Evolutionary conservation across 176 grass and related monocot genomes (phyloP).

Genomic region (Eragrostis nindensis): DNA sequence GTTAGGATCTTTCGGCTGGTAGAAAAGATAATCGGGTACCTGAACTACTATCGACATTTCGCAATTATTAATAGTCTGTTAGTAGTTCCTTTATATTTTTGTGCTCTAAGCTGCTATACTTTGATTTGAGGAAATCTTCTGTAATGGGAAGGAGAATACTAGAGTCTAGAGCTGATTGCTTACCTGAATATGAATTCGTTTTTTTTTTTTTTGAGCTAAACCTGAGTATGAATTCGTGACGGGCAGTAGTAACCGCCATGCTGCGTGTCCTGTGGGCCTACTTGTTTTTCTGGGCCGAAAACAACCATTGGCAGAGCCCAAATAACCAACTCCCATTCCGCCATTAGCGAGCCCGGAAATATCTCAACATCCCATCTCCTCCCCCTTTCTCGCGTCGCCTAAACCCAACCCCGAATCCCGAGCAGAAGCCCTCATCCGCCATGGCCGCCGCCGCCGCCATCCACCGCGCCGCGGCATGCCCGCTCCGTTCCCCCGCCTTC

Average conservation of each 20-base stretch:
- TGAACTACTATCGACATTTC: background rate
- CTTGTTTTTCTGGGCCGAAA: background rate
- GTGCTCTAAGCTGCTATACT: background rate
- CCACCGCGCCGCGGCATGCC: slow-evolving; percentile 25
- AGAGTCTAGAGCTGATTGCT: background rate
- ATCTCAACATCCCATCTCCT: slow-evolving; percentile 3
- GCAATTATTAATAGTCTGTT: no score
- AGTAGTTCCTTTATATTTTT: background rate
- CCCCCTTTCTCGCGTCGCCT: background rate
- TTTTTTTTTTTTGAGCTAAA: no score
- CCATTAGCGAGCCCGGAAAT: slow-evolving; percentile 19
- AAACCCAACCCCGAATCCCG: slow-evolving; percentile 26
- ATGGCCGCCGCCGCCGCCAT: slow-evolving; percentile 52
- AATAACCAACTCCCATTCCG: background rate
- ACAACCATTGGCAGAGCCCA: background rate
- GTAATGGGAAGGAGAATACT: background rate
- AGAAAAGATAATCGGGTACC: background rate
- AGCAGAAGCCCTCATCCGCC: slow-evolving; percentile 5
- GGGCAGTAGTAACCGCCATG: background rate
- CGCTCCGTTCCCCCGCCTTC: slow-evolving; percentile 36
- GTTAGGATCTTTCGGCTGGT: background rate
- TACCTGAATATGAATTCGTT: no score
- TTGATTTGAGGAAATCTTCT: background rate
- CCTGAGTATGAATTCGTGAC: no score
- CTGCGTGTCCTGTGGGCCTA: background rate